phyloP scores from a whole-genome alignment of 2,329 filamentous ascomycete species.

The Paraphoma sp. region DNA sequence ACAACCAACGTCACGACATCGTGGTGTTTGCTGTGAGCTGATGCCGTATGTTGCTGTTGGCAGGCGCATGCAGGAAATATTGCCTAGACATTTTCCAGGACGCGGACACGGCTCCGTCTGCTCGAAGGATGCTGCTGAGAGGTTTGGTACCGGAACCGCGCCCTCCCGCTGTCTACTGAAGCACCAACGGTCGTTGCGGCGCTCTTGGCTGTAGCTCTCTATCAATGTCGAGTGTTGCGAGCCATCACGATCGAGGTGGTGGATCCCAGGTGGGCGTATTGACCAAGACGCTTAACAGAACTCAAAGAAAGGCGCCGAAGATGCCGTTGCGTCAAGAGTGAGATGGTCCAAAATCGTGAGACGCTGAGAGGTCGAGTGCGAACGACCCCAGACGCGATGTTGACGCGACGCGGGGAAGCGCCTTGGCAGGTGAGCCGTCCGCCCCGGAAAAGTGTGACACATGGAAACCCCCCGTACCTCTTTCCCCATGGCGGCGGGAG shows the following conservation, averaged over 20 bases:
- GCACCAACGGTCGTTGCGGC: background rate
- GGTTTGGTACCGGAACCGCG: background rate
- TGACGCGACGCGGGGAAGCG: conserved; percentile 3
- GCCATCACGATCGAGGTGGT: background rate
- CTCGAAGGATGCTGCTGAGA: background rate
- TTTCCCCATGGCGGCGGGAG: background rate
- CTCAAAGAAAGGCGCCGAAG: background rate
- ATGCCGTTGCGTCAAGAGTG: background rate
- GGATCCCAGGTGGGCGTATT: background rate
- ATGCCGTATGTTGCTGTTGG: background rate
- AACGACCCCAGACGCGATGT: conserved; percentile 1
- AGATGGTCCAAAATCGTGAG: background rate
- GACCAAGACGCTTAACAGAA: background rate
- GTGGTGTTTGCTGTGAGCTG: background rate
- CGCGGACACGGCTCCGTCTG: background rate
- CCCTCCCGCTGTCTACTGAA: background rate
- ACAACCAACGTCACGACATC: background rate
- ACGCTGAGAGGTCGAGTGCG: background rate
- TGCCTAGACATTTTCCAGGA: conserved; percentile 1
- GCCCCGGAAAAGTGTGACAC: background rate
- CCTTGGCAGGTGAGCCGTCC: background rate
- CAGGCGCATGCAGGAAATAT: conserved; percentile 1
- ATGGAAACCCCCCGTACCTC: background rate
- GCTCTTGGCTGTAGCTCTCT: background rate
- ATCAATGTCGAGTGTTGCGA: background rate